Conservation (phyloP, 2,329 filamentous ascomycete genomes). For the Cladosporium colombiae region DNA sequence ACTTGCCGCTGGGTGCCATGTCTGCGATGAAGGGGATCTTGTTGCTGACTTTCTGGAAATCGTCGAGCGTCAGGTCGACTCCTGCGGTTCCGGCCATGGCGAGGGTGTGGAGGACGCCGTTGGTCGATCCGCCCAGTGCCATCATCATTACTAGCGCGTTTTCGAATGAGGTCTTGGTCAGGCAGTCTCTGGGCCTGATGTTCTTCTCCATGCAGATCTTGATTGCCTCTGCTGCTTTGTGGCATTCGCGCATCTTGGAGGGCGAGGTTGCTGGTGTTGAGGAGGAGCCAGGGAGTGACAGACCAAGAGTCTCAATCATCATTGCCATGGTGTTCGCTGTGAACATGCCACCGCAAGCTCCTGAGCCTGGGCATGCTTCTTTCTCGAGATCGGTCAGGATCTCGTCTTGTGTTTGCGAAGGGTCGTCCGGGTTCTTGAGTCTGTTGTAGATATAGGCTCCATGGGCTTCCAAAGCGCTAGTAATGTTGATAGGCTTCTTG, state of each 20-base stretch:
- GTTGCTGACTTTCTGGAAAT: constrained; percentile 78
- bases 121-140: constrained; percentile 87
- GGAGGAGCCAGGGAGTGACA: constrained; percentile 79
- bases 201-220: constrained; percentile 77
- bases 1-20: constrained; percentile 78
- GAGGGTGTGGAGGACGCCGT: constrained; percentile 83
- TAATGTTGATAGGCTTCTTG: constrained; percentile 80
- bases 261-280: constrained; percentile 79
- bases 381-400: constrained; percentile 81
- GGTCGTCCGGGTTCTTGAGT: constrained; percentile 68
- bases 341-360: constrained; percentile 90
- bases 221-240: constrained; percentile 77
- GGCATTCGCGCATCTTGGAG: constrained; percentile 83
- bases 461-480: constrained; percentile 82
- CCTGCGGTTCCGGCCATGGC: constrained; percentile 87
- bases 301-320: constrained; percentile 84
- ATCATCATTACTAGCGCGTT: constrained; percentile 90
- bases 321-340: constrained; percentile 94
- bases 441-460: constrained; percentile 79
- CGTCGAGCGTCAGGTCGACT: constrained; percentile 75
- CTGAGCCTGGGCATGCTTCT: constrained; percentile 74
- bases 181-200: constrained; percentile 75
- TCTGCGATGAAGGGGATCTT: constrained; percentile 86
- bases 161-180: constrained; percentile 79
- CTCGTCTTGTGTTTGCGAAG: constrained; percentile 69